Evolutionary conservation across 768 basidiomycete species (phyloP).

Genomic region (Mycena sanguinolenta): DNA sequence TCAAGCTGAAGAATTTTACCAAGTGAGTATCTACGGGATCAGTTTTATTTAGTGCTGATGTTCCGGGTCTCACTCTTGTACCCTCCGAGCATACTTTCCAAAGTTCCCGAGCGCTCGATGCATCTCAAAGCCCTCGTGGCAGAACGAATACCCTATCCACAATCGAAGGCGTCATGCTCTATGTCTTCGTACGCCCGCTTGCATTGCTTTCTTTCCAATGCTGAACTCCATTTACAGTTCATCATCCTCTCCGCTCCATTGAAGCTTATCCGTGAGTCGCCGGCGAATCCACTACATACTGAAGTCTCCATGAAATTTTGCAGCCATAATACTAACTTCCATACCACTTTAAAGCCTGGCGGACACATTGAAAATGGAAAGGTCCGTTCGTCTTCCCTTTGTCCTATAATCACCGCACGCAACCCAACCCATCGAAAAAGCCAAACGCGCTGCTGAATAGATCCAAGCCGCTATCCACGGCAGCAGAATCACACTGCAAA

Average conservation of each 20-base stretch:
- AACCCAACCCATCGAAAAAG: conserved; percentile 8
- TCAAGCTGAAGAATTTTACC: conserved; percentile 26
- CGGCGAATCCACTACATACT: background rate
- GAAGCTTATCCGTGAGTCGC: conserved; percentile 60
- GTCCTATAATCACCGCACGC: too few relatives aligned
- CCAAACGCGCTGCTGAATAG: conserved; percentile 27
- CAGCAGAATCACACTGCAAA: conserved; percentile 28
- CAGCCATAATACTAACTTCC: conserved; percentile 70
- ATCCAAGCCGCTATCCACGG: conserved; percentile 20
- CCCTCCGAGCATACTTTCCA: conserved; percentile 27
- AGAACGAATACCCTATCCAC: conserved; percentile 33
- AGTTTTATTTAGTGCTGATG: background rate
- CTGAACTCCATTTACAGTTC: conserved; percentile 32
- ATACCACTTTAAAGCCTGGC: conserved; percentile 70
- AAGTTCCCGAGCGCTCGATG: conserved; percentile 33
- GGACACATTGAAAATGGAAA: conserved; percentile 67
- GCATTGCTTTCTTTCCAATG: too few relatives aligned
- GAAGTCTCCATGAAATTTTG: background rate
- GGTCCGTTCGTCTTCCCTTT: conserved; percentile 52
- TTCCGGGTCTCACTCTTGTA: conserved; percentile 31
- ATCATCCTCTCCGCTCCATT: conserved; percentile 65
- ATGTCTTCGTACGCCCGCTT: conserved; percentile 31
- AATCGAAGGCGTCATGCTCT: conserved; percentile 20
- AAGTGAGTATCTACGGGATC: background rate
- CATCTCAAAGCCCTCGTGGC: conserved; percentile 27